Base-by-base conservation (phyloP, 2,329 filamentous ascomycete species). In the Aspergillus alliaceus region DNA sequence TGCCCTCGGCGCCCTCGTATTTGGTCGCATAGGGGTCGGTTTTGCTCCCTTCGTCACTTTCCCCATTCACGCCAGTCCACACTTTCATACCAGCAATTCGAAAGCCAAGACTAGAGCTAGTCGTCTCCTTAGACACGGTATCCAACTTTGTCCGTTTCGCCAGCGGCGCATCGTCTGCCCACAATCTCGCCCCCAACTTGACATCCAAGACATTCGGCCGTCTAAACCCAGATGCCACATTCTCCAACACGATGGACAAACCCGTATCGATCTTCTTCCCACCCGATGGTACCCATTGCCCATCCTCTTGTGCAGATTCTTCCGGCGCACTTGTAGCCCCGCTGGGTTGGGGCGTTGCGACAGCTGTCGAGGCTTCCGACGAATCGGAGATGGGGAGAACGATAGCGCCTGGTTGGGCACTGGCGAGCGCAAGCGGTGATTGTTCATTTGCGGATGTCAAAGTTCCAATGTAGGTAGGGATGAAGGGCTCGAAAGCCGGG, bases 141-240 rank as follows among this genome's bases (percentile, higher is more conserved):
- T 88, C 86, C 24, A 89, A 73, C 51, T 83, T 79, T 24, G 74
- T 79, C 15, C 84, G 77, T 71, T 89, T 89, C 29, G 82, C 79
- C 1, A 78, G 74, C 24, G 80, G 79, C 3, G 86, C 84, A 59
- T 80, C 79, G 35, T 96, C 90, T 14, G 90, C 93, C 89, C 92
- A 98, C 6, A 99, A 78, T 31, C 90, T 84, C 50, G 87, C 83
- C 42, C 95, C 95, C 20, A 99, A 85, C 78, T 99, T 99, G 63
- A 96, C 85, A 70, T 99, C 95, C 57, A 99, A 80, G 7, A 99
- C 91, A 66, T 96, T 98, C 6, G 95, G 91, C 57, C 85, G 84
- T 67, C 84, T 85, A 79, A 93, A 98, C 1, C 91, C 91, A 62
- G 85, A 83, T 0, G 91, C 87, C 6, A 90, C 84, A 71, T 97